phyloP scores from a whole-genome alignment of 2,329 filamentous ascomycete genomes.

The Cladophialophora chaetospira region DNA sequence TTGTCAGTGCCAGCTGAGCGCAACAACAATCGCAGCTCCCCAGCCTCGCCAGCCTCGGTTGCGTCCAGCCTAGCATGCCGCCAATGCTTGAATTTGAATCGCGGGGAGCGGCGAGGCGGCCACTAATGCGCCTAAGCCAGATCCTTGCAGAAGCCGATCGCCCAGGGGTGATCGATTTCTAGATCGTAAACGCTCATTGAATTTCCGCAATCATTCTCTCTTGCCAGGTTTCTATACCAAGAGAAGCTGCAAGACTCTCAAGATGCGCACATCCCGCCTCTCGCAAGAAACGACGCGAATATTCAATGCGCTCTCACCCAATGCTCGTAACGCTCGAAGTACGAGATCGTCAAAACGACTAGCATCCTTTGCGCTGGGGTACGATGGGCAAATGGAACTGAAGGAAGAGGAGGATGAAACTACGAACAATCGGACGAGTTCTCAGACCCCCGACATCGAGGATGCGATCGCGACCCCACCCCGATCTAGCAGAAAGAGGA shows the following conservation, averaged over 20 bases:
- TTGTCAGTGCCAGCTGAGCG: background rate
- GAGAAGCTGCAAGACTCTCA: too few relatives aligned
- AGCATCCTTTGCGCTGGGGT: conserved; percentile 51
- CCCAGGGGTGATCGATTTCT: background rate
- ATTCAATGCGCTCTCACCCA: conserved; percentile 51
- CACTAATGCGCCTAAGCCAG: background rate
- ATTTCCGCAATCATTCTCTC: too few relatives aligned
- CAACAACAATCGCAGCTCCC: too few relatives aligned
- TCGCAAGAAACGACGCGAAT: conserved; percentile 62
- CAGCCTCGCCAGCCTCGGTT: background rate
- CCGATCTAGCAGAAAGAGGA: conserved; percentile 50
- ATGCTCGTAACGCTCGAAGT: conserved; percentile 45
- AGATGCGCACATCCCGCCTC: conserved; percentile 61
- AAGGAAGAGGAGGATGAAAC: conserved; percentile 37
- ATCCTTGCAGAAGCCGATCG: background rate
- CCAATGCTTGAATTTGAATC: background rate
- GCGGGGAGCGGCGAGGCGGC: background rate
- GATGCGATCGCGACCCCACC: conserved; percentile 48
- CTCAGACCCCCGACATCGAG: conserved; percentile 56
- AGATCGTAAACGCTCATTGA: background rate
- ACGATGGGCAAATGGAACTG: conserved; percentile 26
- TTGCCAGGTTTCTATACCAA: too few relatives aligned
- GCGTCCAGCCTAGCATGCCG: background rate
- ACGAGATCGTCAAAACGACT: conserved; percentile 45
- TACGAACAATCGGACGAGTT: conserved; percentile 34